Percentiles rank a stretch among this genome's conserved stretches.
Evolutionary conservation across 2,329 filamentous ascomycete species (phyloP).

Genomic region (Proliferodiscus dingleyae): DNA sequence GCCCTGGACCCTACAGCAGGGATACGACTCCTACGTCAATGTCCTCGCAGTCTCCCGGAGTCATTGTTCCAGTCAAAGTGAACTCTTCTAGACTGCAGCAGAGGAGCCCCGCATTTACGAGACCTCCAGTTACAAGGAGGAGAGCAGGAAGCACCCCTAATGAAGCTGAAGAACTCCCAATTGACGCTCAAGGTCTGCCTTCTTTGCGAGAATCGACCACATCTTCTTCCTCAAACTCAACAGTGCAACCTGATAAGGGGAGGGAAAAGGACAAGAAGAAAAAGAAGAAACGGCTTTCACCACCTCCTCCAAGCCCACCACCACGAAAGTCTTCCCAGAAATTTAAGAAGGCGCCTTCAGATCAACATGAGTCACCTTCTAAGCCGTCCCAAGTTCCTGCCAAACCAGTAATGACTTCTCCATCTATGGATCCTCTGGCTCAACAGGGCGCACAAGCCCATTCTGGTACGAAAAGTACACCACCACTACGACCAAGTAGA

Average conservation of each 20-base stretch:
- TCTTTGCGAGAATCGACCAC: constrained; percentile 64
- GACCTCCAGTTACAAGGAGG: constrained; percentile 57
- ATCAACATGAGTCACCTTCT: constrained; percentile 36
- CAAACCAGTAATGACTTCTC: constrained; percentile 26
- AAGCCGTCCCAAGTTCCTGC: constrained; percentile 34
- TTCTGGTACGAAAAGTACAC: constrained; percentile 21
- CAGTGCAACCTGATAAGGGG: constrained; percentile 48
- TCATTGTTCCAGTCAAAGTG: constrained; percentile 41
- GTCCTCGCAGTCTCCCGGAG: constrained; percentile 66
- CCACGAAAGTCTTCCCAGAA: constrained; percentile 58
- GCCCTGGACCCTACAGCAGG: constrained; percentile 65
- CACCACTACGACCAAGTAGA: constrained; percentile 61
- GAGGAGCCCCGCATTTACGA: constrained; percentile 47
- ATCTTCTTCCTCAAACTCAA: constrained; percentile 69
- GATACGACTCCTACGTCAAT: constrained; percentile 76
- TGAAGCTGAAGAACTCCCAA: constrained; percentile 40
- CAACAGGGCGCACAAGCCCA: constrained; percentile 13
- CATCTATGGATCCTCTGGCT: constrained; percentile 9
- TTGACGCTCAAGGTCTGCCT: constrained; percentile 54
- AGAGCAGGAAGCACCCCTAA: constrained; percentile 51
- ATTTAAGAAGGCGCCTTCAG: constrained; percentile 36
- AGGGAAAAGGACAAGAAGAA: constrained; percentile 32
- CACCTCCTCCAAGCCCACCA: constrained; percentile 54
- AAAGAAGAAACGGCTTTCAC: constrained; percentile 41
- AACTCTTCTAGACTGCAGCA: constrained; percentile 45